phyloP scores from a whole-genome alignment of 495 filamentous ascomycete genomes.

The Aspergillus kassunensis region DNA sequence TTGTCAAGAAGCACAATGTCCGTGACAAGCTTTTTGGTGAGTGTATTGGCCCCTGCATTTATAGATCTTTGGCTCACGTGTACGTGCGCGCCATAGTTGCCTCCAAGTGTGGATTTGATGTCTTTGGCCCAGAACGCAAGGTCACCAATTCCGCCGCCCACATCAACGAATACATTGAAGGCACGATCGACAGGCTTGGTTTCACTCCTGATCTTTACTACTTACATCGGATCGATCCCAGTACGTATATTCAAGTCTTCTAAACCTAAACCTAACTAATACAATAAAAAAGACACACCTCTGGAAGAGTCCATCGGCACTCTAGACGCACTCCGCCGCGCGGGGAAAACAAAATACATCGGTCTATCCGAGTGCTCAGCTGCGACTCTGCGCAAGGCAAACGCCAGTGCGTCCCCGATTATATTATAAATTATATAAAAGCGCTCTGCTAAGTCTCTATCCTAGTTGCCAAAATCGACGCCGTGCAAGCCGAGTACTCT shows the following conservation, averaged over 20 bases:
- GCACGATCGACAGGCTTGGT: slow-evolving; percentile 47
- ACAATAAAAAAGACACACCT: slow-evolving; percentile 34
- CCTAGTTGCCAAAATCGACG: slow-evolving; percentile 47
- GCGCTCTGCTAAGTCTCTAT: no score
- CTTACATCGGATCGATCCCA: slow-evolving; percentile 39
- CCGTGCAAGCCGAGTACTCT: slow-evolving; percentile 48
- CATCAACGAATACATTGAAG: slow-evolving; percentile 50
- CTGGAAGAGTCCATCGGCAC: slow-evolving; percentile 45
- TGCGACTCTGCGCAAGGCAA: slow-evolving; percentile 40
- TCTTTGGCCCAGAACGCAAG: slow-evolving; percentile 17
- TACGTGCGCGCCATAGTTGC: slow-evolving; percentile 29
- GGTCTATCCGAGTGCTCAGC: slow-evolving; percentile 45
- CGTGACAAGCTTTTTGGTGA: slow-evolving; percentile 45
- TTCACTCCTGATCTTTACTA: slow-evolving; percentile 48
- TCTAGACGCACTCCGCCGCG: slow-evolving; percentile 41
- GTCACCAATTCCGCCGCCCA: slow-evolving; percentile 47
- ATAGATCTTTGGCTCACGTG: not conserved
- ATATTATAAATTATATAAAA: no score
- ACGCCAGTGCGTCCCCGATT: slow-evolving; percentile 29
- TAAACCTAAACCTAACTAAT: no score
- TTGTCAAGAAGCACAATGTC: slow-evolving; percentile 50
- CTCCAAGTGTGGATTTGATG: slow-evolving; percentile 44
- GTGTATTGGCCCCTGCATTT: not conserved
- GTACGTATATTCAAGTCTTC: no score
- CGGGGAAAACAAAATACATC: slow-evolving; percentile 47